phyloP scores from a whole-genome alignment of 2,329 filamentous ascomycete genomes.

The Rutstroemia sydowiana region DNA sequence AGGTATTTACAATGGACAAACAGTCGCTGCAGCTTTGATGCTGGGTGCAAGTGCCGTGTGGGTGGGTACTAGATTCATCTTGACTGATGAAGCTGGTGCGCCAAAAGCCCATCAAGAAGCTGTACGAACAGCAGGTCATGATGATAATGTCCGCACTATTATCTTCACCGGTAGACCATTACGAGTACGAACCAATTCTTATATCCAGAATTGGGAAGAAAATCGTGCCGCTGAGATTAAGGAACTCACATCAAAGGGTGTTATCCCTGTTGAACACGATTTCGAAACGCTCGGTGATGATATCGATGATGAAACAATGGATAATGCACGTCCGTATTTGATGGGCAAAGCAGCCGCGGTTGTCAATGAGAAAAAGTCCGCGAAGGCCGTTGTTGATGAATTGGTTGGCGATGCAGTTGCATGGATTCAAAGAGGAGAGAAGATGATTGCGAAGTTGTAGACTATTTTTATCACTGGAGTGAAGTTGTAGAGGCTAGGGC shows the following conservation, averaged over 20 bases:
- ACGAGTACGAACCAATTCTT: conserved; percentile 86
- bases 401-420: conserved; percentile 76
- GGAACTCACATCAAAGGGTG: conserved; percentile 78
- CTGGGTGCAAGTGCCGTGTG: conserved; percentile 89
- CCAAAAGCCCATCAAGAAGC: conserved; percentile 93
- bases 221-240: conserved; percentile 88
- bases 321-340: conserved; percentile 82
- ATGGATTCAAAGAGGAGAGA: conserved; percentile 60
- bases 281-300: conserved; percentile 72
- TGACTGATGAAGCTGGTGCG: conserved; percentile 89
- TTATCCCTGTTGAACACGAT: conserved; percentile 90
- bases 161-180: conserved; percentile 97
- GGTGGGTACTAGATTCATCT: conserved; percentile 94
- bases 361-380: conserved; percentile 84
- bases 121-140: conserved; percentile 81
- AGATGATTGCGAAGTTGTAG: conserved; percentile 63
- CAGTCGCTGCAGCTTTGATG: conserved; percentile 83
- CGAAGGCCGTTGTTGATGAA: conserved; percentile 90
- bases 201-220: conserved; percentile 90
- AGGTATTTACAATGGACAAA: conserved; percentile 88
- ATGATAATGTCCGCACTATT: conserved; percentile 94
- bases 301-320: conserved; percentile 73
- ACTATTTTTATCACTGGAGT: neutral
- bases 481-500: too few relatives aligned
- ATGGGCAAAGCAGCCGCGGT: conserved; percentile 98